Conservation (phyloP, 1,284 basidiomycete genomes). For the Cryptococcus sp. region DNA sequence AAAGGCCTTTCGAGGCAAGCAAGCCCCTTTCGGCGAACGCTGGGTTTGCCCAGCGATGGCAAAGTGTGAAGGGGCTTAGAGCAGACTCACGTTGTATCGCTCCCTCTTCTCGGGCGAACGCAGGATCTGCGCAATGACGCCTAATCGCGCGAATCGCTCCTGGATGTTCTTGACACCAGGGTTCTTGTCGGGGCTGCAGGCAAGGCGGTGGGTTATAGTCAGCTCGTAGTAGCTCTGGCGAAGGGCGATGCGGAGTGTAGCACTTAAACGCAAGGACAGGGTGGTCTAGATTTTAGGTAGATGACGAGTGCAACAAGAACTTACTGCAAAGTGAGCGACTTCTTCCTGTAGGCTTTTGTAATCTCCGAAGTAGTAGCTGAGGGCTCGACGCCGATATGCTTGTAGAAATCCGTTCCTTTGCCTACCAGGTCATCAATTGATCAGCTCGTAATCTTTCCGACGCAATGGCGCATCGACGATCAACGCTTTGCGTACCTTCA, state of each 20-base stretch:
- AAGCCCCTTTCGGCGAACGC: too few species aligned
- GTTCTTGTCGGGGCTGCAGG: constrained; percentile 87
- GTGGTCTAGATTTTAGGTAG: background rate
- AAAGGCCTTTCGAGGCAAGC: too few species aligned
- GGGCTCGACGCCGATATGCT: constrained; percentile 71
- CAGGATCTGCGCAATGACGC: constrained; percentile 80
- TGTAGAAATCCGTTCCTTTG: constrained; percentile 87
- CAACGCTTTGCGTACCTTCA: constrained; percentile 63
- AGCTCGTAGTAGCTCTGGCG: background rate
- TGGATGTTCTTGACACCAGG: constrained; percentile 75
- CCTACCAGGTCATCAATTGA: constrained; percentile 52
- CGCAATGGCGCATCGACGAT: constrained; percentile 2
- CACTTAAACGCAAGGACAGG: background rate
- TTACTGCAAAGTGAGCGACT: constrained; percentile 83
- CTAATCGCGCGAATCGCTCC: constrained; percentile 82
- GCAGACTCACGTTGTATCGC: constrained; percentile 61
- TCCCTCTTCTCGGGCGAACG: constrained; percentile 72
- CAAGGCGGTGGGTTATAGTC: background rate
- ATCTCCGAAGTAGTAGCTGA: constrained; percentile 74
- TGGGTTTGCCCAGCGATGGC: background rate
- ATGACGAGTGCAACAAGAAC: constrained; percentile 38
- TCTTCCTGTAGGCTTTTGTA: constrained; percentile 82
- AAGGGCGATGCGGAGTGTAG: too few species aligned
- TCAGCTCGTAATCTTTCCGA: constrained; percentile 5
- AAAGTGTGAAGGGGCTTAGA: background rate